These are phyloP conservation scores for Lolium multiflorum DNA, from an alignment of 176 grass and related monocot genomes.

Conservation along the genomic window DNA sequence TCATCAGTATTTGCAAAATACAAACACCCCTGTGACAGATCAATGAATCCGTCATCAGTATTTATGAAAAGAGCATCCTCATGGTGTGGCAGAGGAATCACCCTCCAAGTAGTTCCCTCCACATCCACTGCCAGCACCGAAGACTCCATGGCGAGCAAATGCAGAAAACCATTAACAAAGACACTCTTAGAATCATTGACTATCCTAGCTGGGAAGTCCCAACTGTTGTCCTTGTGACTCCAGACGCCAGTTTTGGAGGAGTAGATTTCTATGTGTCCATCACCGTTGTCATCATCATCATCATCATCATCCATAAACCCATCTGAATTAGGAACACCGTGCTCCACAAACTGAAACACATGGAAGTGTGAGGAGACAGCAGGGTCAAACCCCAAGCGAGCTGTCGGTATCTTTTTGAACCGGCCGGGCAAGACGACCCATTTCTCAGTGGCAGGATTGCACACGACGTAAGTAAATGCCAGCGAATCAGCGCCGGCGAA, in stretches of 20 bases:
- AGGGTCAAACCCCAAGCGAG: constrained; percentile 1
- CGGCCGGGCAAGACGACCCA: neutral
- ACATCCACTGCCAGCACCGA: neutral
- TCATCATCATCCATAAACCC: neutral
- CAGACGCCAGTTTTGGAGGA: neutral
- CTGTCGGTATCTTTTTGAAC: neutral
- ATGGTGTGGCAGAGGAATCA: neutral
- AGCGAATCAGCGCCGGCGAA: fast-evolving
- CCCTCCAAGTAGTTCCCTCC: constrained; percentile 11
- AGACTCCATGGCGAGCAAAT: neutral
- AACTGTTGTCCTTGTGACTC: neutral
- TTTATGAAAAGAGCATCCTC: neutral
- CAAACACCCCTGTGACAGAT: neutral
- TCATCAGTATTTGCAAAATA: neutral
- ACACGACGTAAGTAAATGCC: neutral
- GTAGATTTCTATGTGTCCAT: neutral
- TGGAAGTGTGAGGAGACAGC: neutral
- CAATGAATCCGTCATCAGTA: neutral
- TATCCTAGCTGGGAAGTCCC: neutral
- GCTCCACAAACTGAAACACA: neutral
- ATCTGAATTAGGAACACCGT: neutral
- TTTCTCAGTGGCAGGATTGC: neutral
- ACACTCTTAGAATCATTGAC: neutral
- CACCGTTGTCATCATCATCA: too few relatives aligned
- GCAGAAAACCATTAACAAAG: neutral